A percentile compares a stretch with the other conserved stretches of the same genome.
phyloP scores from a whole-genome alignment of 1,139 yeast species.

The Candida sp. region DNA sequence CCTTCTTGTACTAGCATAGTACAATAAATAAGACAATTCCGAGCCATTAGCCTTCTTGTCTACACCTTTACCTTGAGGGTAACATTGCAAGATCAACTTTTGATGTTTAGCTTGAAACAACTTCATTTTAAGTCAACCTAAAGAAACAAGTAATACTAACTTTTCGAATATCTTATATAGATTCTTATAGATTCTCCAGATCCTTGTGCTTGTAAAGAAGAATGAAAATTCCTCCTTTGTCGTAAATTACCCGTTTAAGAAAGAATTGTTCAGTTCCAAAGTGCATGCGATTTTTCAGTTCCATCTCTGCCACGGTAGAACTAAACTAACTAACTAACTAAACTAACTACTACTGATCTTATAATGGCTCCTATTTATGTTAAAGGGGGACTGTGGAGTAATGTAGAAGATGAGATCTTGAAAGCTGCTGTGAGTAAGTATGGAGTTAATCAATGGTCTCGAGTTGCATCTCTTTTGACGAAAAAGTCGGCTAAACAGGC shows the following conservation, averaged over 20 bases:
- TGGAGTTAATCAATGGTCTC: conserved; percentile 92
- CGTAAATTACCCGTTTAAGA: not conserved
- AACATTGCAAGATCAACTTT: conserved; percentile 84
- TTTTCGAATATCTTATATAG: too few relatives aligned
- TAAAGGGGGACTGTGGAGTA: conserved; percentile 90
- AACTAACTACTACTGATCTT: too few relatives aligned
- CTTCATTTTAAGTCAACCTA: conserved; percentile 8
- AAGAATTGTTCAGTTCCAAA: not conserved
- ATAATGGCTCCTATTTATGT: conserved; percentile 57
- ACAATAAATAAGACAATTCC: conserved; percentile 81
- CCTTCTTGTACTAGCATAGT: conserved; percentile 90
- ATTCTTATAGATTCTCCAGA: too few relatives aligned
- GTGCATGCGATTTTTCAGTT: not conserved
- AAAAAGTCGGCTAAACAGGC: conserved; percentile 91
- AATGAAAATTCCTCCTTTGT: not conserved
- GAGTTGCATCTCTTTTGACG: conserved; percentile 83
- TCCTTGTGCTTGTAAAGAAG: not conserved
- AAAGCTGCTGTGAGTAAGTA: conserved; percentile 91
- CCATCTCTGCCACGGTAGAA: not conserved
- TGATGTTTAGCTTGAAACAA: conserved; percentile 80
- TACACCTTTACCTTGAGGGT: conserved; percentile 81
- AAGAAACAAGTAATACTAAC: too few relatives aligned
- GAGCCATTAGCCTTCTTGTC: conserved; percentile 92
- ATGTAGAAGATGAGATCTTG: conserved; percentile 85
- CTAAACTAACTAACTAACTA: not conserved